Base-by-base conservation (phyloP, 192 early-diverging fungal genomes). In the Coemansia sp. region DNA sequence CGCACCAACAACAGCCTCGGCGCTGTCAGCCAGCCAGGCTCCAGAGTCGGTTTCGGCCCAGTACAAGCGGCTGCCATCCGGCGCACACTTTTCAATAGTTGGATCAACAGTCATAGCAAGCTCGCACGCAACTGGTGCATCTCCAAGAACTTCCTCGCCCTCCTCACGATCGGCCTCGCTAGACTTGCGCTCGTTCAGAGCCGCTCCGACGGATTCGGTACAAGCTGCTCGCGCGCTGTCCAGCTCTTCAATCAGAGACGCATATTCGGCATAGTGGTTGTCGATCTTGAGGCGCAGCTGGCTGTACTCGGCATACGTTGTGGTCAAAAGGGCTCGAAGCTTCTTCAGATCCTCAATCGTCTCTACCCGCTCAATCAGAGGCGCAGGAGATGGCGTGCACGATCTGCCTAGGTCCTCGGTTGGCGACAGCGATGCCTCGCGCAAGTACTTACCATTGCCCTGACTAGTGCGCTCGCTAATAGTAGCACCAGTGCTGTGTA, bases 281-380 rank as follows among this genome's bases (percentile, higher is more conserved):
- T 76, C 78, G 20, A 81, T 72, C 36, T 51, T 60, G 39, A 72
- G 58, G 35, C 73, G 73, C 36, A 81, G 57, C 62, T 74, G 70
- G 60, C 73, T 72, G 64, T 75, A 75, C 63, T 76, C 73, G 11
- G 69, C 64, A 36, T 72, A 81, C 10, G 63, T 9, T 24, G 55
- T 38, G 0, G 53, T 36, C 48, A 81, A 37, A 28, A 21, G 59
- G 55, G 18, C 14, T 31, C 71, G 59, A 21, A 81, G 67, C 10
- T 60, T 46, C 18, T 34, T 38, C 13, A 81, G 38, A 4, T 70
- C 78, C 38, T 75, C 78, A 26, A 81, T 10, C 14, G 78, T 81
- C 38, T 72, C 66, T 13, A 63, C 46, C 0, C 24, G 33, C 53
- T 69, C 60, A 9, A 64, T 33, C 45, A 20, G 21, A 4, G 53